phyloP scores from a whole-genome alignment of 2,329 filamentous ascomycete genomes.

The Triangularia verruculosa region DNA sequence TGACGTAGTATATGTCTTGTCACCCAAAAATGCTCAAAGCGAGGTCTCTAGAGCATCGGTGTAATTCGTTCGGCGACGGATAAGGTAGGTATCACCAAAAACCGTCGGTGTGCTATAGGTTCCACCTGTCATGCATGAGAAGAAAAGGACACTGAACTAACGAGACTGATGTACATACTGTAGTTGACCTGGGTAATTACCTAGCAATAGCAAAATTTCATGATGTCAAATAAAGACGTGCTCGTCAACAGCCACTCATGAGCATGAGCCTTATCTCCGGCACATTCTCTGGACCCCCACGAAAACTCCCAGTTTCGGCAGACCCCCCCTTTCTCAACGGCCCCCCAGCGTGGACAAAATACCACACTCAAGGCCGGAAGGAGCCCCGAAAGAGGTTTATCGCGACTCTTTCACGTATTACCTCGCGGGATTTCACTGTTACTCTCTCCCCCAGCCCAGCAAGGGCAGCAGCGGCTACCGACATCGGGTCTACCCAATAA shows the following conservation, averaged over 20 bases:
- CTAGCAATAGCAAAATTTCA: neutral
- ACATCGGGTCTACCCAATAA: conserved; percentile 3
- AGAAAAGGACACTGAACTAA: neutral
- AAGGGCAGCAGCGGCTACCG: conserved; percentile 4
- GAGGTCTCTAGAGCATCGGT: neutral
- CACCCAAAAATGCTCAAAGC: neutral
- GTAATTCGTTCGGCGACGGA: neutral
- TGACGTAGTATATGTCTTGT: neutral
- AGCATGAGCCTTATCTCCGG: neutral
- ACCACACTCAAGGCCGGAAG: neutral
- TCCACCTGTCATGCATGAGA: neutral
- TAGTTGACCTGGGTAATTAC: neutral
- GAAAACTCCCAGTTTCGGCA: neutral
- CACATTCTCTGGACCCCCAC: neutral
- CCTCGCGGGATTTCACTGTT: neutral
- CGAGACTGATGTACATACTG: too few species aligned
- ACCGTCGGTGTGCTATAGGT: neutral
- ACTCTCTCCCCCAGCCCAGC: neutral
- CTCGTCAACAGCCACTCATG: neutral
- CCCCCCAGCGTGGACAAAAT: neutral
- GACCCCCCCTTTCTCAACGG: neutral
- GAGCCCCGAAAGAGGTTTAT: neutral
- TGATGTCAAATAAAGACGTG: neutral
- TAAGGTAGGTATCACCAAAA: neutral
- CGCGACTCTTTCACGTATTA: neutral